phyloP scores from a whole-genome alignment of 768 basidiomycete species.

The Phlegmacium glaucopus region DNA sequence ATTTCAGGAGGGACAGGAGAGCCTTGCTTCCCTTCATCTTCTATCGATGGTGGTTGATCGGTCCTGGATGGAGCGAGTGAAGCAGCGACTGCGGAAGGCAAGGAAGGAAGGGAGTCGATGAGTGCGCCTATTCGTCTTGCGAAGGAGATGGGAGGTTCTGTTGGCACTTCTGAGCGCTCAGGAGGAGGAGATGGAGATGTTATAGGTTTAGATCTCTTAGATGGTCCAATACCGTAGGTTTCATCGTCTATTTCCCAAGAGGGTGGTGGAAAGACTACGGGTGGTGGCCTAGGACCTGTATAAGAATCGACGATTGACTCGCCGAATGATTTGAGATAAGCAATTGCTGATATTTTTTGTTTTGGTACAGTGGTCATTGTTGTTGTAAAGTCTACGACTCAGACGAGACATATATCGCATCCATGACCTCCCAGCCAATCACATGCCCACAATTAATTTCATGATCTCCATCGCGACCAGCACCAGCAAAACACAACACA shows the following conservation, averaged over 20 bases:
- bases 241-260: constrained; percentile 43
- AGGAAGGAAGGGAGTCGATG: constrained; percentile 34
- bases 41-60: constrained; percentile 10
- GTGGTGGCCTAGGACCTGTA: constrained; percentile 4
- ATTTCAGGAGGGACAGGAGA: constrained; percentile 40
- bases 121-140: constrained; percentile 33
- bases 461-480: constrained; percentile 25
- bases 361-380: constrained; percentile 18
- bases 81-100: constrained; percentile 28
- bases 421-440: constrained; percentile 32
- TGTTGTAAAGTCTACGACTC: constrained; percentile 3
- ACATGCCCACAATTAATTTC: constrained; percentile 38
- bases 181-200: constrained; percentile 11
- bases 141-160: constrained; percentile 20
- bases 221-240: constrained; percentile 5
- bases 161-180: no score
- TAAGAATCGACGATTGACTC: constrained; percentile 20
- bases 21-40: constrained; percentile 22
- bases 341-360: constrained; percentile 31
- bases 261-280: constrained; percentile 40
- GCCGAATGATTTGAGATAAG: constrained; percentile 34
- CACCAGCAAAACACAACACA: constrained; percentile 39
- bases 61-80: constrained; percentile 5
- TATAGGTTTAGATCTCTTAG: not conserved
- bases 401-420: constrained; percentile 21